Percentiles rank a stretch among this genome's conserved stretches.
Evolutionary conservation across 768 basidiomycete species (phyloP).

Genomic region (Termitomyces sp.): DNA sequence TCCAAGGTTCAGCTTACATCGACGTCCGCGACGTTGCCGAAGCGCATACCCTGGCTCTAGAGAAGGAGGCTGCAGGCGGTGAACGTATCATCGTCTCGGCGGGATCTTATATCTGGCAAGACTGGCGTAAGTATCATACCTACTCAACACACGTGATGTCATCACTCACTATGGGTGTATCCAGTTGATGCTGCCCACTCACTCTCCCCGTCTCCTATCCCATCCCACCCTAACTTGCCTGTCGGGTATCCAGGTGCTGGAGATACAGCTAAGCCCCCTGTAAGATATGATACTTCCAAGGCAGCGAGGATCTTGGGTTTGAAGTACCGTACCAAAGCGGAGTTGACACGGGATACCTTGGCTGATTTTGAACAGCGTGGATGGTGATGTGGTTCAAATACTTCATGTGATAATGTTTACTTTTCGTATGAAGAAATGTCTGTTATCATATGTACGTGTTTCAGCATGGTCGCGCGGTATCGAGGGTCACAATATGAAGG

Average conservation of each 20-base stretch:
- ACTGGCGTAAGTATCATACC: constrained; percentile 20
- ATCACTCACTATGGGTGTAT: background rate
- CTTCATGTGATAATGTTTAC: background rate
- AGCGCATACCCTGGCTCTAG: constrained; percentile 48
- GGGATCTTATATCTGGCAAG: constrained; percentile 23
- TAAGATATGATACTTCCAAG: constrained; percentile 33
- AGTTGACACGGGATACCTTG: constrained; percentile 37
- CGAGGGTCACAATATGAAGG: background rate
- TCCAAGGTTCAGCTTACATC: constrained; percentile 26
- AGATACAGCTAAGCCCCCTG: constrained; percentile 20
- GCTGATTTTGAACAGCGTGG: constrained; percentile 40
- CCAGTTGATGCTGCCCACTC: constrained; percentile 37
- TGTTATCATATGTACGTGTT: background rate
- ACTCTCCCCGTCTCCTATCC: constrained; percentile 25
- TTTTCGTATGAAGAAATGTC: background rate
- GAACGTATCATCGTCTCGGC: constrained; percentile 47
- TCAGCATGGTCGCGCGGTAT: too few species aligned
- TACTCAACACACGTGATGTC: background rate
- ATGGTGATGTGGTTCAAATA: constrained; percentile 25
- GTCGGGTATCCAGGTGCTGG: constrained; percentile 32
- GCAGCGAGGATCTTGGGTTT: constrained; percentile 36
- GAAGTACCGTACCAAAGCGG: constrained; percentile 35
- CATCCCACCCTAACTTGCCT: constrained; percentile 22
- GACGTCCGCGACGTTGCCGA: constrained; percentile 49
- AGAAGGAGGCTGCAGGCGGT: constrained; percentile 43